Evolutionary conservation across 2,329 filamentous ascomycete species (phyloP), one percentile per base, ranked within the genome.

Genomic region (Fusarium sp.): DNA sequence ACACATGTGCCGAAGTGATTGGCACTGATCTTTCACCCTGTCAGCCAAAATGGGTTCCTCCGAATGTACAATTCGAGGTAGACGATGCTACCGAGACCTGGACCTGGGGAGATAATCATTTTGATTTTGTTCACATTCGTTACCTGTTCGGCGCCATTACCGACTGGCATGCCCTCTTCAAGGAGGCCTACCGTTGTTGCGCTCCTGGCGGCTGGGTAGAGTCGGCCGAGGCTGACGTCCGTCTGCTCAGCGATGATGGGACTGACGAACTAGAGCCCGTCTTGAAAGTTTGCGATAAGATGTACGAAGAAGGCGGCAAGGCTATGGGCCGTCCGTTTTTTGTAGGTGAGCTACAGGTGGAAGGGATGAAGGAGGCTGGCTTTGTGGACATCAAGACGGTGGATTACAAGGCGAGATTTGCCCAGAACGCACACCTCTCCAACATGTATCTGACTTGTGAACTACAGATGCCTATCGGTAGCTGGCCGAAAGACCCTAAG

Each of bases 161-260:
- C 20, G 56, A 70, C 40, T 69, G 66, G 68, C 33, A 16, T 1
- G 29, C 66, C 2, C 61, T 69, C 0, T 70, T 69, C 2, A 61
- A 53, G 14, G 55, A 70, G 11, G 68, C 66, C 2, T 69, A 66
- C 22, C 58, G 40, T 2, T 38, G 29, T 7, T 31, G 42, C 9
- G 69, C 64, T 6, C 68, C 66, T n/a, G 68, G 66, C 22, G 66
- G 61, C 1, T 70, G 68, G 68, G 56, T 70, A 2, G 66, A 70
- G 27, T 66, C 67, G 0, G 56, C 40, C 24, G 67, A 70, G 22
- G 64, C 66, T 2, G 68, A 70, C 10, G 61, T 57, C 0, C 64
- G 59, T 36, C 53, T 55, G 9, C 61, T 51, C 10, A 69, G 68
- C 6, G 66, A 70, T 24, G 66, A 69, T 9, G 61, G 66, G 1